These are phyloP conservation scores for Schrenkiella parvula DNA, from an alignment of 345 rosid species.

Conservation along the genomic window DNA sequence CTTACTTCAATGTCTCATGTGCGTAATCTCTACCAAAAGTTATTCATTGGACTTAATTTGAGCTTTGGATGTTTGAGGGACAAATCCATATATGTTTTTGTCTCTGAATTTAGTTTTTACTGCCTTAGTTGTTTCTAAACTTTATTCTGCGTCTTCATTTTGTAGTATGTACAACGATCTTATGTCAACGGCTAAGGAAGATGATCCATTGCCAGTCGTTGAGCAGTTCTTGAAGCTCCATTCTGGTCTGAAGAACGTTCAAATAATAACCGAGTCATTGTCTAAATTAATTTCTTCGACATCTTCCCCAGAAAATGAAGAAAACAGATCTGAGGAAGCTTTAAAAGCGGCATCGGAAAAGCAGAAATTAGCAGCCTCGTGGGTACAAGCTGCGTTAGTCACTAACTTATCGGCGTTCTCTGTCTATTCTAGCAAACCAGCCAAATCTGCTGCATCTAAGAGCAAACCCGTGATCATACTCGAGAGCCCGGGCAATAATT, in stretches of 20 bases:
- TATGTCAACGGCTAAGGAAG: constrained; percentile 70
- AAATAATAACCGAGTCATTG: constrained; percentile 53
- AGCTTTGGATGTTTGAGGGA: not conserved
- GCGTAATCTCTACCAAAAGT: constrained; percentile 8
- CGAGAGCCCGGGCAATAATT: constrained; percentile 46
- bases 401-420: constrained; percentile 77
- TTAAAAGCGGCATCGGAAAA: constrained; percentile 52
- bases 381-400: constrained; percentile 92
- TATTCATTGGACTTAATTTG: not conserved
- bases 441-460: constrained; percentile 26
- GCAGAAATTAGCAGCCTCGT: constrained; percentile 61
- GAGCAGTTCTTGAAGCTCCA: constrained; percentile 85
- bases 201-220: constrained; percentile 80
- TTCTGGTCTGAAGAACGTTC: constrained; percentile 52
- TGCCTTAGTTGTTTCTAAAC: not conserved
- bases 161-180: constrained; percentile 76
- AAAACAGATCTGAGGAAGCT: constrained; percentile 62
- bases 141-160: constrained; percentile 8
- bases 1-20: constrained; percentile 89
- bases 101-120: not conserved
- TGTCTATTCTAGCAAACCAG: constrained; percentile 52
- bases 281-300: constrained; percentile 40
- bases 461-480: constrained; percentile 55
- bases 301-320: constrained; percentile 56
- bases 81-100: not conserved